Conservation (phyloP, 75 land plant species). For the Cupressus sempervirens region DNA sequence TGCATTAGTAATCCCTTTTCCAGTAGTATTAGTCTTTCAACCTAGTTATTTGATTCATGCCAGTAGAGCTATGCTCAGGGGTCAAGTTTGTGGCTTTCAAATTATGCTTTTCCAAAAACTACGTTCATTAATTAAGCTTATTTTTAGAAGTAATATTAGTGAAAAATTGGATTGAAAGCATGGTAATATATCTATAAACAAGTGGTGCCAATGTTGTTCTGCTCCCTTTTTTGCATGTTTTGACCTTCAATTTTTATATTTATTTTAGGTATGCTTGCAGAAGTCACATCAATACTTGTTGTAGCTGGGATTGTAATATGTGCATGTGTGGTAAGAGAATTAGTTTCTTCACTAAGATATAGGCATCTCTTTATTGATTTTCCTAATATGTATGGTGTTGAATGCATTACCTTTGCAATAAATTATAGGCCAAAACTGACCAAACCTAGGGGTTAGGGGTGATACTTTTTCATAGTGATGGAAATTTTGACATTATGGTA, state of each 20-base stretch:
- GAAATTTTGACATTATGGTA: conserved; percentile 68
- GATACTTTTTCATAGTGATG: conserved; percentile 86
- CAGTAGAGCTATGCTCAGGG: neutral
- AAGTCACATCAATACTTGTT: conserved; percentile 70
- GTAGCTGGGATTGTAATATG: conserved; percentile 63
- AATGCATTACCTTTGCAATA: neutral
- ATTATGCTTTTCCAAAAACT: neutral
- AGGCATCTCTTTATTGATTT: neutral
- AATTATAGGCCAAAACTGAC: conserved; percentile 75
- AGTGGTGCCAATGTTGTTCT: neutral
- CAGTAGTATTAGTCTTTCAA: neutral
- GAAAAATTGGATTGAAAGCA: neutral
- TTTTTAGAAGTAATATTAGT: neutral
- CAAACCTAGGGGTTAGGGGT: conserved; percentile 59
- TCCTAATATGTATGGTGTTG: neutral
- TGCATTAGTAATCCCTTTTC: neutral
- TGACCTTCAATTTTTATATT: neutral
- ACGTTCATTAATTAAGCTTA: neutral
- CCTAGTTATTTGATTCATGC: neutral
- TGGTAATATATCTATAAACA: neutral
- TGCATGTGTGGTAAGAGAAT: conserved; percentile 83
- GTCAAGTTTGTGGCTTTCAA: neutral
- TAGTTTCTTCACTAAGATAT: neutral
- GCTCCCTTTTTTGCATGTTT: neutral
- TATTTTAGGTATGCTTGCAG: conserved; percentile 76